Percentiles rank a stretch among this genome's conserved stretches.
phyloP scores from a whole-genome alignment of 371 early-diverging fungal genomes.

The Mucor mucedo region DNA sequence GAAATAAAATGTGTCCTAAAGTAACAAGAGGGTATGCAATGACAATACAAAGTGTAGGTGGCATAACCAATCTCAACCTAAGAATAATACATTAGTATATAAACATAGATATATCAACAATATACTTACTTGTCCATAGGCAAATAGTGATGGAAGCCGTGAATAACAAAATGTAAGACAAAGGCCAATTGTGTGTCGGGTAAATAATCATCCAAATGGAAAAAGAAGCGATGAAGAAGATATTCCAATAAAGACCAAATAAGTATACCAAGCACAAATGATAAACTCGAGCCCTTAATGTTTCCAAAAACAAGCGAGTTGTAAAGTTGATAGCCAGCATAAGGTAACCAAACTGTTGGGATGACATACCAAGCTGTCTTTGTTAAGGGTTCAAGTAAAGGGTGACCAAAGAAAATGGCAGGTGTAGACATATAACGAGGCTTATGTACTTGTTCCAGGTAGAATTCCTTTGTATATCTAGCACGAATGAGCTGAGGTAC shows the following conservation, averaged over 20 bases:
- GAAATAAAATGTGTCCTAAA: conserved; percentile 61
- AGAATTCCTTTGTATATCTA: conserved; percentile 80
- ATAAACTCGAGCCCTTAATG: conserved; percentile 11
- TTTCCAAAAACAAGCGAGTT: conserved; percentile 23
- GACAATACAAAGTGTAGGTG: conserved; percentile 80
- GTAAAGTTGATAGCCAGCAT: conserved; percentile 47
- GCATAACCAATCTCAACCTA: conserved; percentile 93
- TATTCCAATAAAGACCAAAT: conserved; percentile 86
- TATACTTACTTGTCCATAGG: conserved; percentile 85
- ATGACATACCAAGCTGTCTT: conserved; percentile 91
- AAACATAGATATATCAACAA: neutral
- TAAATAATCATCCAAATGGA: conserved; percentile 86
- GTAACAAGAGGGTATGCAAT: conserved; percentile 67
- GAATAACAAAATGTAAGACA: conserved; percentile 81
- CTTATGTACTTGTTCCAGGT: conserved; percentile 90
- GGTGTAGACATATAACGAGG: conserved; percentile 82
- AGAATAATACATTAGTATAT: neutral
- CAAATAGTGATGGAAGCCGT: conserved; percentile 94
- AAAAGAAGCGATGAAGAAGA: conserved; percentile 87
- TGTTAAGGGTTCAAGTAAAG: conserved; percentile 80
- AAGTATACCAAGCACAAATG: conserved; percentile 69
- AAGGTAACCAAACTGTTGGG: conserved; percentile 86
- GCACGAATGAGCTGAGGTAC: conserved; percentile 78
- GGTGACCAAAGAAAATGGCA: conserved; percentile 79
- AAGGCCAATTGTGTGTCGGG: conserved; percentile 82